phyloP scores from a whole-genome alignment of 2,329 filamentous ascomycete genomes.

The Claviceps purpurea region DNA sequence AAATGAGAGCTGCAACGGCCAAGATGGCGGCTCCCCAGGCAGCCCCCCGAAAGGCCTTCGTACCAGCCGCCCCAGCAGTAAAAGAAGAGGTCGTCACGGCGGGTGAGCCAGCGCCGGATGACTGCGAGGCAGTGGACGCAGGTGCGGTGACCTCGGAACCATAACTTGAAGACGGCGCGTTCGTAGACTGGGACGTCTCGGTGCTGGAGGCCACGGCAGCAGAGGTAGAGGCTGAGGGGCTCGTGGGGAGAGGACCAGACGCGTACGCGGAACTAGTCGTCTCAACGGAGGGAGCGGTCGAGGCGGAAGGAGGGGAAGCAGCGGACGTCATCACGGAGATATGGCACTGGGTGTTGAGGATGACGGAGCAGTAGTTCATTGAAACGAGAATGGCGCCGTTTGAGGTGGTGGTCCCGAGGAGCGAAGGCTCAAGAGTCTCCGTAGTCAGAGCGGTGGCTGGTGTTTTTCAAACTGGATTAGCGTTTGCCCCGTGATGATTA shows the following conservation, averaged over 20 bases:
- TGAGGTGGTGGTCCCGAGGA: constrained; percentile 18
- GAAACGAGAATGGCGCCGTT: constrained; percentile 20
- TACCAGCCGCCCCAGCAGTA: constrained; percentile 17
- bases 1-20: constrained; percentile 15
- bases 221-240: constrained; percentile 4
- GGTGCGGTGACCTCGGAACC: constrained; percentile 6
- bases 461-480: not conserved
- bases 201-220: constrained; percentile 5
- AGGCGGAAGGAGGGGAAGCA: constrained; percentile 10
- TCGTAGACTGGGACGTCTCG: not conserved
- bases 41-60: constrained; percentile 10
- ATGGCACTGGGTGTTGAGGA: constrained; percentile 21
- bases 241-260: not conserved
- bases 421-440: constrained; percentile 17
- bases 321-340: constrained; percentile 16
- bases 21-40: constrained; percentile 15
- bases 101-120: constrained; percentile 7
- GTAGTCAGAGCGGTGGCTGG: constrained; percentile 17
- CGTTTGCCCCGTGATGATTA: not conserved
- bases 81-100: constrained; percentile 16
- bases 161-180: constrained; percentile 3
- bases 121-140: not conserved
- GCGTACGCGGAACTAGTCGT: constrained; percentile 3
- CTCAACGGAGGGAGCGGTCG: constrained; percentile 8
- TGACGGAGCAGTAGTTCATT: constrained; percentile 23